Evolutionary conservation across 768 basidiomycete species (phyloP), one percentile per base, ranked within the genome.

Genomic region (Pleurotus citrinopileatus): DNA sequence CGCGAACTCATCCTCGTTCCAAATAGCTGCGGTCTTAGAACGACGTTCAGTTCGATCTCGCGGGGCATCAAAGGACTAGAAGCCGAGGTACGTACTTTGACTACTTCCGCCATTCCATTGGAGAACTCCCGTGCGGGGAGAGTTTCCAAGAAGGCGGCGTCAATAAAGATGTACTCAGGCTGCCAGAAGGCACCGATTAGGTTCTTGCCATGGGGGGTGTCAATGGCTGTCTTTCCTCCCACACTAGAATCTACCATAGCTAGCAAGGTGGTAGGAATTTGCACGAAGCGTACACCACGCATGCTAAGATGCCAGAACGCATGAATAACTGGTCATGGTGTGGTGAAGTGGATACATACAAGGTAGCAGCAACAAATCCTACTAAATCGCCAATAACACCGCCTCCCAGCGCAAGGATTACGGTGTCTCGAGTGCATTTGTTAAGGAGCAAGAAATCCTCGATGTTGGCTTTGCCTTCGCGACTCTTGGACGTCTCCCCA

Each of bases 231-330:
- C 77, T 98, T 99, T 29, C 97, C 96, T 4, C 97, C 97, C 40
- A 99, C 87, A 56, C 92, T 87, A 0, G 95, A 98, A 70, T 99
- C 97, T 20, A 99, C 97, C 97, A 99, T 99, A 4, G 95, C 94
- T 55, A 99, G 81, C 1, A 99, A 77, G 0, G 95, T 97, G 0
- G 97, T 98, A 0, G 97, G 97, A 53, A 99, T 91, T 73, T 99
- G 97, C 19, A 92, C 87, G 70, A 96, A 91, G 53, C 89, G 90
- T 20, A 98, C 84, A 5, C 97, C 97, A 51, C 97, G 89, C 97
- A 99, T 99, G 73, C 94, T 96, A 58, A 40, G 37, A 40, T 20
- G 32, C 54, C 47, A 29, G 43, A 44, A 47, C 44, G 37, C 25
- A 47, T 42, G 23, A 25, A 58, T 50, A 44, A 12, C 47, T n/a